Base-by-base conservation (phyloP, 2,329 filamentous ascomycete genomes). In the Pseudofabraea citricarpa region DNA sequence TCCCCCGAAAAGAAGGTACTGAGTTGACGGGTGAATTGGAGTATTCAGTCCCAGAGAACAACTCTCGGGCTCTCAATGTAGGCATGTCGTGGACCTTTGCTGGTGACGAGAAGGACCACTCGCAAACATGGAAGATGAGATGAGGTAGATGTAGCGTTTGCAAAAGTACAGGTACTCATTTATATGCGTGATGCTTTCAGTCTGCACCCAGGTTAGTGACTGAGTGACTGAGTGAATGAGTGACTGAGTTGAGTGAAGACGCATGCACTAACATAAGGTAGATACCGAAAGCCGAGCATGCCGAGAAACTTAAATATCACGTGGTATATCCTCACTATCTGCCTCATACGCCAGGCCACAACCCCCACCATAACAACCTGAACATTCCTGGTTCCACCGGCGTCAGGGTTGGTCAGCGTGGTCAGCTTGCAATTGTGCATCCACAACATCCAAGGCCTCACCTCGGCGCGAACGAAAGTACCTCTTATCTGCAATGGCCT, bases 41-140 rank as follows among this genome's bases (percentile, higher is more conserved):
- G 31, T 94, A 90, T 61, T 70, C 78, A 41, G 85, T 86, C 54
- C 77, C 82, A 12, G 70, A 81, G 43, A 77, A 83, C 42, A 83
- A 87, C 52, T 80, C 79, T n/a, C 75, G 87, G 36, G 81, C 81
- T 3, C 60, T 90, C 53, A 73, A 79, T 41, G 76, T 91, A 47
- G 72, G 73, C 40, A 68, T 85, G 31, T 68, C 74, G 19, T 90
- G 86, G 85, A 55, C 51, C 23, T 55, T 59, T 41, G 50, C 44
- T 39, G 26, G 42, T 3, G 53, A 58, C 23, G 50, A 54, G 16
- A 51, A 53, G 22, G 49, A 54, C 19, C 41, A 33, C 7, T 40
- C 49, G 24, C 59, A 63, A 40, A 49, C 32, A 5, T 63, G 60
- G 60, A 61, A 56, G 45, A 60, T 63, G 59, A 57, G 54, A 45